These are phyloP conservation scores for Gamarada debralockiae DNA, from an alignment of 495 filamentous ascomycete species.

Conservation along the genomic window DNA sequence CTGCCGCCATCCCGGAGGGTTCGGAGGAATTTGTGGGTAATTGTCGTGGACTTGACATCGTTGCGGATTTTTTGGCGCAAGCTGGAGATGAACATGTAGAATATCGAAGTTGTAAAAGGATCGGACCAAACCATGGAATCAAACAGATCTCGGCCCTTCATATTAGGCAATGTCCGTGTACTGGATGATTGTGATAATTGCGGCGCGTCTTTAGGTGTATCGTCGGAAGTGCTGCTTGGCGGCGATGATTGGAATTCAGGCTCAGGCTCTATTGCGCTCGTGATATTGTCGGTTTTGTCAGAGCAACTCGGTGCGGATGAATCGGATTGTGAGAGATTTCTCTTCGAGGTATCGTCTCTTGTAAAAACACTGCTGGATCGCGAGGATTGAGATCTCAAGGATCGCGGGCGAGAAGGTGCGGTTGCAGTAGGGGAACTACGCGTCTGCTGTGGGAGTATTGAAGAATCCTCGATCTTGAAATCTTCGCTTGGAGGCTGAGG, in stretches of 20 bases:
- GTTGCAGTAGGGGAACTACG: too few species aligned
- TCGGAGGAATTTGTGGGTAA: slow-evolving; percentile 60
- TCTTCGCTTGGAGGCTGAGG: background rate
- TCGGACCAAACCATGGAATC: slow-evolving; percentile 63
- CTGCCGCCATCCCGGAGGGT: slow-evolving; percentile 57
- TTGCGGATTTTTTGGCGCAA: slow-evolving; percentile 51
- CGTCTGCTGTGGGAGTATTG: too few species aligned
- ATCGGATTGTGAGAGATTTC: too few species aligned
- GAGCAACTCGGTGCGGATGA: too few species aligned
- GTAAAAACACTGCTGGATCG: too few species aligned
- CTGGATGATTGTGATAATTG: slow-evolving; percentile 37
- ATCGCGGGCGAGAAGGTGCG: too few species aligned
- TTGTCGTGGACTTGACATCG: slow-evolving; percentile 47
- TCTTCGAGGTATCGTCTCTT: too few species aligned
- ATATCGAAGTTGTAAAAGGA: slow-evolving; percentile 56
- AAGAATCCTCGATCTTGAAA: too few species aligned
- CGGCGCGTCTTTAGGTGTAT: background rate
- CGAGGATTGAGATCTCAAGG: too few species aligned
- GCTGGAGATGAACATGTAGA: slow-evolving; percentile 63
- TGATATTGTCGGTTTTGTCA: too few species aligned
- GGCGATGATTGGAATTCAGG: background rate
- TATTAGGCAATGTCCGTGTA: slow-evolving; percentile 39
- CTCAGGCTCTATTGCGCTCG: too few species aligned
- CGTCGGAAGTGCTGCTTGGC: background rate
- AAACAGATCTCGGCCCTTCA: slow-evolving; percentile 66